Percentiles rank a stretch among this genome's conserved stretches.
Conservation (phyloP, 2,329 filamentous ascomycete species). For the Trichothecium sympodiale region DNA sequence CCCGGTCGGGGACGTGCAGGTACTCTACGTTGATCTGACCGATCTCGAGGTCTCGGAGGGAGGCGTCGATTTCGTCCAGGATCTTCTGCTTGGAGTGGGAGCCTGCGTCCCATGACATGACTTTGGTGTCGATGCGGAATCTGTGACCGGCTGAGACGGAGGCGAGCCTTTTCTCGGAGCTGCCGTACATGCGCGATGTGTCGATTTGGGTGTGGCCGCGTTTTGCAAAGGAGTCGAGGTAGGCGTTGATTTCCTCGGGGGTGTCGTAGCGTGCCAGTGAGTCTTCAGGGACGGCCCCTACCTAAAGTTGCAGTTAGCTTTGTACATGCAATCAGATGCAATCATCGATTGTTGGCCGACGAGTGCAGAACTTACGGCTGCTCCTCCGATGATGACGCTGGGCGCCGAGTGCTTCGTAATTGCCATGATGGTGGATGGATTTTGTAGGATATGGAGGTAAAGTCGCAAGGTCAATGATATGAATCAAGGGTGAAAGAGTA, state of each 20-base stretch:
- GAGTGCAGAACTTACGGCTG: too few species aligned
- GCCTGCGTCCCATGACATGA: slow-evolving; percentile 13
- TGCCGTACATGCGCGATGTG: slow-evolving; percentile 21
- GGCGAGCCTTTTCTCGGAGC: slow-evolving; percentile 19
- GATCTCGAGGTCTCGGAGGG: slow-evolving; percentile 17
- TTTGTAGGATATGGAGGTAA: too few species aligned
- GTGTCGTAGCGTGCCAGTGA: too few species aligned
- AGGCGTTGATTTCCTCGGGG: slow-evolving; percentile 13
- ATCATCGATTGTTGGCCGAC: too few species aligned
- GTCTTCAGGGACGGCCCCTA: too few species aligned
- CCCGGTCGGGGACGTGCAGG: slow-evolving; percentile 33
- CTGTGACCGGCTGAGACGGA: slow-evolving; percentile 12
- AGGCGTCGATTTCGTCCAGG: slow-evolving; percentile 16
- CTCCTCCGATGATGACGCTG: too few species aligned
- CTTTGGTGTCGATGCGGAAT: slow-evolving; percentile 25
- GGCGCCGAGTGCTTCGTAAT: too few species aligned
- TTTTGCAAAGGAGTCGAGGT: slow-evolving; percentile 12
- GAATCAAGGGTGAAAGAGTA: too few species aligned
- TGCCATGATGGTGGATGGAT: too few species aligned
- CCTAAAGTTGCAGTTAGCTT: too few species aligned
- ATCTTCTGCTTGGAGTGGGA: slow-evolving; percentile 17
- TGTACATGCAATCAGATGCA: too few species aligned
- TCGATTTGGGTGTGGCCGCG: slow-evolving; percentile 18
- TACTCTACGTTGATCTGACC: slow-evolving; percentile 22
- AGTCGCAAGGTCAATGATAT: too few species aligned